Base-by-base conservation (phyloP, 73 alveolate genomes). In the Blepharisma stoltei region DNA sequence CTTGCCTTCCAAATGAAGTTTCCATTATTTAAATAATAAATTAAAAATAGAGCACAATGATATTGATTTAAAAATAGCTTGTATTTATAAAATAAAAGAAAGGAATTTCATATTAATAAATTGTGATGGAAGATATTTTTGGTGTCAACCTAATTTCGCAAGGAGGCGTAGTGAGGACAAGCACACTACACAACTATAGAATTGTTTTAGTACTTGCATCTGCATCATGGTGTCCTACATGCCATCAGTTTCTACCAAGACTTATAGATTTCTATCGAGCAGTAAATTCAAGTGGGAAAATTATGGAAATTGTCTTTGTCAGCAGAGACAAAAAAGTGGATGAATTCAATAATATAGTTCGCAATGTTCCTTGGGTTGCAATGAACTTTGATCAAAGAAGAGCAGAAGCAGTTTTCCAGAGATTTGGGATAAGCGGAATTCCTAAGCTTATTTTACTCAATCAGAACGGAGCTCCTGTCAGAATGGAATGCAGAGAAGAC, bases 311-410 rank as follows among this genome's bases (percentile, higher is more conserved):
- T 9, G 76, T 89, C 11, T 89, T 69, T 68, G 77, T 83, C 73
- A 78, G 94, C 32, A 77, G 84, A n/a, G 95, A 90, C 71, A 83
- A 83, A 54, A 81, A 71, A 73, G 83, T 60, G 79, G 97, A 88
- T 2, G 89, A 83, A 54, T 90, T 71, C 78, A 77, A 84, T 43
- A 71, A 82, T 76, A 78, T 37, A 76, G 70, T 70, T 8, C 14
- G 23, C 18, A 60, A 60, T 25, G 11, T 14, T n/a, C 95, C 95
- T 38, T 90, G 92, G 94, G 70, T 86, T 25, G 92, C 92, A 11
- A 70, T 90, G 7, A 88, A 86, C 46, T 88, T 60, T 47, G 73
- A 80, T 32, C 92, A 83, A 47, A 81, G 71, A 45, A 83, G 87
- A 55, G 78, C 88, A 20, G 84, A 25, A 43, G 71, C 79, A n/a